Conservation (phyloP, 2,329 filamentous ascomycete species). For the Sporothrix protearum region DNA sequence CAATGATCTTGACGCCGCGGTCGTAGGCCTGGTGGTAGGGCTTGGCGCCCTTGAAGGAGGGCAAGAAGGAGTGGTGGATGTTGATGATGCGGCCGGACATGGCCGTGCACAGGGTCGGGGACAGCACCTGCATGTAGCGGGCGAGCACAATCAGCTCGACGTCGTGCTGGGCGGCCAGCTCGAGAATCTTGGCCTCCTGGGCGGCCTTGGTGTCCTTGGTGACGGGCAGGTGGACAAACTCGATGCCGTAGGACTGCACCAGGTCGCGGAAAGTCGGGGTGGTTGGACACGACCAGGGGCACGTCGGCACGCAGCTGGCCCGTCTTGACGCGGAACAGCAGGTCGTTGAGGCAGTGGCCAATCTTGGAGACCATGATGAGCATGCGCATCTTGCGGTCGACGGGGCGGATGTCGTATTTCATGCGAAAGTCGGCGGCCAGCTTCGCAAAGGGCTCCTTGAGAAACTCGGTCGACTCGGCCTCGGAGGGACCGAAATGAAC, state of each 20-base stretch:
- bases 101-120: conserved; percentile 66
- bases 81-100: conserved; percentile 90
- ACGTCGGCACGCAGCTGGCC: conserved; percentile 69
- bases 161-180: conserved; percentile 63
- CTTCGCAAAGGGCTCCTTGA: conserved; percentile 54
- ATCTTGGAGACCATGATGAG: conserved; percentile 90
- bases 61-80: conserved; percentile 85
- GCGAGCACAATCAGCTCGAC: conserved; percentile 79
- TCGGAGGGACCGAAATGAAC: conserved; percentile 70
- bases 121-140: conserved; percentile 84
- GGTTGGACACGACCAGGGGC: conserved; percentile 77
- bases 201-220: conserved; percentile 71
- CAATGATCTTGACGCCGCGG: conserved; percentile 83
- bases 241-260: conserved; percentile 69
- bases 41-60: conserved; percentile 82
- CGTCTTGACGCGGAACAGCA: conserved; percentile 70
- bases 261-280: conserved; percentile 66
- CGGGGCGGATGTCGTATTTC: conserved; percentile 67
- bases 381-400: conserved; percentile 67
- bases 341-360: conserved; percentile 65
- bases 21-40: conserved; percentile 87
- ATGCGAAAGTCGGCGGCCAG: conserved; percentile 63
- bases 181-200: conserved; percentile 69
- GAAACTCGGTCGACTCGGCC: conserved; percentile 47
- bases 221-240: conserved; percentile 77